A percentile compares a stretch with the other conserved stretches of the same genome.
phyloP scores from a whole-genome alignment of 2,329 filamentous ascomycete genomes.

The Calonectria ilicicola region DNA sequence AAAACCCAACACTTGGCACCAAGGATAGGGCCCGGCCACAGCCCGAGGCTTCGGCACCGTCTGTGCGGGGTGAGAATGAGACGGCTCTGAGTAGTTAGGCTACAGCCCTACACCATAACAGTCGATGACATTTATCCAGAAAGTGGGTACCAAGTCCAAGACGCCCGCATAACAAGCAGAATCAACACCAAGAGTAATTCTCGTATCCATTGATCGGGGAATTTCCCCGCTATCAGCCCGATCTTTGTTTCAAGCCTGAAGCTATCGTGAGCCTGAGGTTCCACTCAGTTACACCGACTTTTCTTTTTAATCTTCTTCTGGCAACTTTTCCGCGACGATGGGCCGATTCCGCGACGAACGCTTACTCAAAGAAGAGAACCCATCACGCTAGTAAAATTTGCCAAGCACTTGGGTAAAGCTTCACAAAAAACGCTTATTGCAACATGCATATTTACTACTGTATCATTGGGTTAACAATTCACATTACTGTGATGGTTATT shows the following conservation, averaged over 20 bases:
- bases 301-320: background rate
- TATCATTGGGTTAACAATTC: background rate
- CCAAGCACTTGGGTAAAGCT: background rate
- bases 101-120: background rate
- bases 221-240: background rate
- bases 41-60: no score
- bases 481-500: background rate
- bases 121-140: background rate
- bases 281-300: background rate
- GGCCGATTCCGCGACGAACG: background rate
- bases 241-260: background rate
- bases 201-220: background rate
- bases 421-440: background rate
- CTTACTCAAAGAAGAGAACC: background rate
- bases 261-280: background rate
- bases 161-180: background rate
- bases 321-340: background rate
- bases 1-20: background rate
- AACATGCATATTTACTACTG: background rate
- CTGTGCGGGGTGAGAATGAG: background rate
- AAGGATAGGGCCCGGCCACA: background rate
- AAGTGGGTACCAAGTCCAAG: background rate
- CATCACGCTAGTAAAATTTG: background rate
- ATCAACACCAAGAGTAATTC: background rate
- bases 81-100: background rate